These are phyloP conservation scores for Colletotrichum liriopes DNA, from an alignment of 2,329 filamentous ascomycete species.

Conservation along the genomic window DNA sequence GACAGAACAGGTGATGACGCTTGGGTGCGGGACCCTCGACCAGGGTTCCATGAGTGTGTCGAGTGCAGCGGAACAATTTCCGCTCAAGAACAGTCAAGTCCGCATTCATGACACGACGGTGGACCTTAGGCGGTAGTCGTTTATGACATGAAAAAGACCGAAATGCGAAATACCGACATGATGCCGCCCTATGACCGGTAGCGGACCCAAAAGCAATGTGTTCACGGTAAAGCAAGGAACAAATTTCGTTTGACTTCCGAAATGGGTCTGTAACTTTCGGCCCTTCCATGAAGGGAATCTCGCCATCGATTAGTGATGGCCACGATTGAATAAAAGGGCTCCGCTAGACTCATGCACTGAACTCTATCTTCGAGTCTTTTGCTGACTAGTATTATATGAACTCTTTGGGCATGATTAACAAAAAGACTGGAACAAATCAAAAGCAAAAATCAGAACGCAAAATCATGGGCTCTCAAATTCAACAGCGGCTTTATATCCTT, in stretches of 20 bases:
- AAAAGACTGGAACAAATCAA: not conserved
- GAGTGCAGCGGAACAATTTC: constrained; percentile 5
- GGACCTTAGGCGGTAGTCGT: not conserved
- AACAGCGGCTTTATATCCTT: constrained; percentile 31
- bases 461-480: constrained; percentile 19
- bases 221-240: not conserved
- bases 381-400: not conserved
- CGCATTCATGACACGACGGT: not conserved
- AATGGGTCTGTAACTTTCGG: not conserved
- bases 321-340: not conserved
- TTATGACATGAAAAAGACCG: constrained; percentile 2
- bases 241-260: not conserved
- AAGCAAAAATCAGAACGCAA: no score
- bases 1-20: not conserved
- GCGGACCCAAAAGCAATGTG: not conserved
- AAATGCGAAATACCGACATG: constrained; percentile 29
- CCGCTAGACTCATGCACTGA: not conserved
- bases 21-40: not conserved
- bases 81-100: not conserved
- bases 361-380: not conserved
- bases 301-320: not conserved
- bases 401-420: not conserved
- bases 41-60: constrained; percentile 8
- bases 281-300: not conserved
- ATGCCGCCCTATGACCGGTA: not conserved